Evolutionary conservation across 2,329 filamentous ascomycete genomes (phyloP).

Genomic region (Cryphonectria naterciae): DNA sequence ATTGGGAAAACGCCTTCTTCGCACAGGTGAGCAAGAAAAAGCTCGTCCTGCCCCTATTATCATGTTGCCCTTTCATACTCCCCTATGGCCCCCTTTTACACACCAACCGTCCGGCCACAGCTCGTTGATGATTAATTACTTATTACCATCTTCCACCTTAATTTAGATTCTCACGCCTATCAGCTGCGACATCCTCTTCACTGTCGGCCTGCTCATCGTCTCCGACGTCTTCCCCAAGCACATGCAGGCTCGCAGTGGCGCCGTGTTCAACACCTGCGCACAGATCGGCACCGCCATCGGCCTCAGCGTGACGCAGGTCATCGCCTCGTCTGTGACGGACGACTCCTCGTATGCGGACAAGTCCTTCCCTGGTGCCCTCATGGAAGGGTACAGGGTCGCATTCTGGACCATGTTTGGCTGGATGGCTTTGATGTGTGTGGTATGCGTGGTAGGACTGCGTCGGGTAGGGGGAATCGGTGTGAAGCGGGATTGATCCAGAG

Average conservation of each 20-base stretch:
- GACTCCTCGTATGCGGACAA: neutral
- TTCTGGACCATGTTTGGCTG: conserved; percentile 28
- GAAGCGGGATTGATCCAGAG: conserved; percentile 22
- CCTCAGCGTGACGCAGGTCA: conserved; percentile 22
- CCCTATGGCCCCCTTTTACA: neutral
- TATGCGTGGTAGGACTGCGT: conserved; percentile 15
- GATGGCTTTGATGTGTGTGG: conserved; percentile 11
- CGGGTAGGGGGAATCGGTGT: conserved; percentile 19
- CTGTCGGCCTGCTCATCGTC: conserved; percentile 58
- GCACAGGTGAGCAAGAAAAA: conserved; percentile 32
- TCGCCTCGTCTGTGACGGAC: conserved; percentile 16
- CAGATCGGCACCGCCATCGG: conserved; percentile 47
- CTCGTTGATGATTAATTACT: neutral
- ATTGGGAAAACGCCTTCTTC: conserved; percentile 54
- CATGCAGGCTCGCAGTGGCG: conserved; percentile 62
- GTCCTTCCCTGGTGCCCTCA: conserved; percentile 13
- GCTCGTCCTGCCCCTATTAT: neutral
- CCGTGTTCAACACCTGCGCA: conserved; percentile 62
- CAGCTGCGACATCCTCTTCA: conserved; percentile 56
- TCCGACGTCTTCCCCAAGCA: conserved; percentile 58
- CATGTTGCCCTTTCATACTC: neutral
- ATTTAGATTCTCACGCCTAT: conserved; percentile 45
- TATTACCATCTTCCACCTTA: neutral
- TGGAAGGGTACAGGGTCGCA: conserved; percentile 17
- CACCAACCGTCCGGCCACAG: conserved; percentile 26